These are phyloP conservation scores for Dryadomyces sulphureus DNA, from an alignment of 2,329 filamentous ascomycete genomes.

Conservation along the genomic window DNA sequence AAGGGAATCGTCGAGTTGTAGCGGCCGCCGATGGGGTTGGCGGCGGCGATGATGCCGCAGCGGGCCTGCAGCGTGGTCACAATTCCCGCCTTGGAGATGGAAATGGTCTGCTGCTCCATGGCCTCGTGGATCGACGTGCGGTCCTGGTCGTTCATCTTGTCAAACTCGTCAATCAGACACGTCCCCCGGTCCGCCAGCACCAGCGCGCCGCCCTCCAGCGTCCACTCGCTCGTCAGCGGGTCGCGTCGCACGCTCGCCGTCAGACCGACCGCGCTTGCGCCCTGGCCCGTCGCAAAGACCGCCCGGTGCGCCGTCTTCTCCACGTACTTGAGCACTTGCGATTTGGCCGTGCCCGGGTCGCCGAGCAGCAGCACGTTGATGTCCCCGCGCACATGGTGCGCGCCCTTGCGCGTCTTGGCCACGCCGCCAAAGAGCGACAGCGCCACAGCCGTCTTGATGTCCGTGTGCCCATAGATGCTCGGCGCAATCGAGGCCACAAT, in stretches of 20 bases:
- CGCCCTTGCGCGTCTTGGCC: slow-evolving; percentile 76
- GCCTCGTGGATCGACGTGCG: slow-evolving; percentile 97
- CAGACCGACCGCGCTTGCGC: slow-evolving; percentile 91
- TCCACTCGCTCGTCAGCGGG: slow-evolving; percentile 93
- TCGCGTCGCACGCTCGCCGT: slow-evolving; percentile 93
- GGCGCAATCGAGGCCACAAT: slow-evolving; percentile 87
- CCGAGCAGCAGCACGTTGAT: slow-evolving; percentile 95
- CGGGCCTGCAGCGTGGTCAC: slow-evolving; percentile 93
- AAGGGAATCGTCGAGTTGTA: slow-evolving; percentile 97
- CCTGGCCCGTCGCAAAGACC: slow-evolving; percentile 94
- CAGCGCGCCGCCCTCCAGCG: slow-evolving; percentile 84
- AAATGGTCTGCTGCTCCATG: slow-evolving; percentile 99
- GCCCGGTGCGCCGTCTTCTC: slow-evolving; percentile 95
- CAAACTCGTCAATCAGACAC: slow-evolving; percentile 95
- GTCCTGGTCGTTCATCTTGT: slow-evolving; percentile 99
- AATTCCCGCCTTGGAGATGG: slow-evolving; percentile 96
- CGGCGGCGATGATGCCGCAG: slow-evolving; percentile 90
- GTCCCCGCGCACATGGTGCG: slow-evolving; percentile 84
- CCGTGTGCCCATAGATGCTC: slow-evolving; percentile 90
- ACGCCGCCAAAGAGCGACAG: slow-evolving; percentile 91
- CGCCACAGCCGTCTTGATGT: slow-evolving; percentile 94
- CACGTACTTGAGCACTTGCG: slow-evolving; percentile 91
- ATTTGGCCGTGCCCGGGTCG: slow-evolving; percentile 96
- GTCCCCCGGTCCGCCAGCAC: slow-evolving; percentile 91
- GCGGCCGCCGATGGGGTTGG: slow-evolving; percentile 88